A percentile compares a stretch with the other conserved stretches of the same genome.
Conservation (phyloP, 257 asterid genomes). For the Solanum peruvianum region DNA sequence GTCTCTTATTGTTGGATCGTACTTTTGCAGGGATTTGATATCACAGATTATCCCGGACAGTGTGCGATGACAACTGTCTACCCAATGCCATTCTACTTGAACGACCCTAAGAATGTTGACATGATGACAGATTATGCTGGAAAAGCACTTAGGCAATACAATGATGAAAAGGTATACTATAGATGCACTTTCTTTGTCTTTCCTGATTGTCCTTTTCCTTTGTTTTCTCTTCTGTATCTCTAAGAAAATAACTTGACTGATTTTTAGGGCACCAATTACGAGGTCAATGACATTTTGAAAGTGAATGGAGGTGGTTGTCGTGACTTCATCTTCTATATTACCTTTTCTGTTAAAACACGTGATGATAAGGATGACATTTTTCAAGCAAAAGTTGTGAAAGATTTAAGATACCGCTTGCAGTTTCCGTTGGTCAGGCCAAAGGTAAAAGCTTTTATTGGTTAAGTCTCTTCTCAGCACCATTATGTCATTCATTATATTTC, state of each 20-base stretch:
- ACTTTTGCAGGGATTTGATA: neutral
- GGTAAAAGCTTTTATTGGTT: neutral
- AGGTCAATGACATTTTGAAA: neutral
- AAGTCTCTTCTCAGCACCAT: neutral
- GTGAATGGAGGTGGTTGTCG: neutral
- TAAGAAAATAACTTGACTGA: neutral
- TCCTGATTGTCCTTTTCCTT: neutral
- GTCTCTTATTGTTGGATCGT: neutral
- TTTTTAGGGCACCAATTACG: neutral
- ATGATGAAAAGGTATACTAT: neutral
- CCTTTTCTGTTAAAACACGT: neutral
- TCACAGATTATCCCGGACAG: neutral
- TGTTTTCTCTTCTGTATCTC: neutral
- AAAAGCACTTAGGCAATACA: neutral
- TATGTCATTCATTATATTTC: neutral
- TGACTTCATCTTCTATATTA: neutral
- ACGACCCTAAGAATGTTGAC: neutral
- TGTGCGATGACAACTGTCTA: neutral
- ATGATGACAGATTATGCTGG: neutral
- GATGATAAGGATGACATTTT: neutral
- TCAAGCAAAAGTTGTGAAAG: neutral
- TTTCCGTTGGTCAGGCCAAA: neutral
- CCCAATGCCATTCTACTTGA: neutral
- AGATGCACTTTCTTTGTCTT: neutral
- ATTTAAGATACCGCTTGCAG: neutral